phyloP scores from a whole-genome alignment of 768 basidiomycete species.

The Mrakia blollopis region DNA sequence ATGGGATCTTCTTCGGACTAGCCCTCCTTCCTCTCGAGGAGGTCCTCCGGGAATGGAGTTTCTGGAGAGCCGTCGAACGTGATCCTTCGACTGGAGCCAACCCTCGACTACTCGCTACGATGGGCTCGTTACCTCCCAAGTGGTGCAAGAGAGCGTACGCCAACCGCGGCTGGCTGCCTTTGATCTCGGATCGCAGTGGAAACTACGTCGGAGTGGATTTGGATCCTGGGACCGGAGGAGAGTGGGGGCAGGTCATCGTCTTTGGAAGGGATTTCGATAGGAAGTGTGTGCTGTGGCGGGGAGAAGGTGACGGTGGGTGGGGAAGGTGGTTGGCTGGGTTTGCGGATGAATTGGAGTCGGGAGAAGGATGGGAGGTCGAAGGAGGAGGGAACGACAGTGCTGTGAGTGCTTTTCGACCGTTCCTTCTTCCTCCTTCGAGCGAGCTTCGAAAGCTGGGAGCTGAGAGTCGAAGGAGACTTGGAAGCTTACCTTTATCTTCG shows the following conservation, averaged over 20 bases:
- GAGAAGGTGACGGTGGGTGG: slow-evolving; percentile 89
- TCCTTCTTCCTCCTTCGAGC: background rate
- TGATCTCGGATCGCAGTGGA: slow-evolving; percentile 85
- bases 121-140: slow-evolving; percentile 82
- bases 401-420: background rate
- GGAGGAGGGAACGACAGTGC: slow-evolving; percentile 32
- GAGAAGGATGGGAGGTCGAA: slow-evolving; percentile 82
- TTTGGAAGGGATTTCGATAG: slow-evolving; percentile 99
- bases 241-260: slow-evolving; percentile 87
- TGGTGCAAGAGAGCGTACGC: slow-evolving; percentile 90
- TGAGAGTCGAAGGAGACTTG: too few relatives aligned
- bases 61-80: slow-evolving; percentile 89
- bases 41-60: slow-evolving; percentile 89
- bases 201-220: slow-evolving; percentile 97
- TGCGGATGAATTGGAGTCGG: slow-evolving; percentile 84
- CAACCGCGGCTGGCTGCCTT: slow-evolving; percentile 91
- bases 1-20: slow-evolving; percentile 93
- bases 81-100: slow-evolving; percentile 84
- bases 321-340: slow-evolving; percentile 87
- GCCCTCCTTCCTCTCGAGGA: slow-evolving; percentile 88
- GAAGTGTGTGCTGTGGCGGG: slow-evolving; percentile 89
- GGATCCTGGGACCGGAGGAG: slow-evolving; percentile 62
- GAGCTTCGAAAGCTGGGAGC: background rate
- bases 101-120: slow-evolving; percentile 60
- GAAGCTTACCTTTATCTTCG: background rate